These are phyloP conservation scores for Tylopilus vinaceipallidus DNA, from an alignment of 768 basidiomycete species.

Conservation along the genomic window DNA sequence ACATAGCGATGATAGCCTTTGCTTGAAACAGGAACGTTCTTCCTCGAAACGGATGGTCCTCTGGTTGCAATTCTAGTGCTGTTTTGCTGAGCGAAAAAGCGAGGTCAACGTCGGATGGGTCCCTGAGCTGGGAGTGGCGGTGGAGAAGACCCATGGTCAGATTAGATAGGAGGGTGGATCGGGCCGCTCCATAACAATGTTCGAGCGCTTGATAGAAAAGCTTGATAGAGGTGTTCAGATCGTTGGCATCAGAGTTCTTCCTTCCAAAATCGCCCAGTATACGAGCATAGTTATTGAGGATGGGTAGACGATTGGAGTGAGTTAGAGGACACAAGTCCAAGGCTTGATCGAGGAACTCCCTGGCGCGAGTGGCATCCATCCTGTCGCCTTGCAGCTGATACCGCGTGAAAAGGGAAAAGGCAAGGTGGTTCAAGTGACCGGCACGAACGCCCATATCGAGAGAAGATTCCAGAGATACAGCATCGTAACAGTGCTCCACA, in stretches of 20 bases:
- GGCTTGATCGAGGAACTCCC: conserved; percentile 11
- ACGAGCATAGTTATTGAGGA: conserved; percentile 17
- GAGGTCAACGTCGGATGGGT: conserved; percentile 20
- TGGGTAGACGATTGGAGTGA: not conserved
- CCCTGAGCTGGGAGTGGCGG: conserved; percentile 4
- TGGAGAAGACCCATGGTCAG: conserved; percentile 6
- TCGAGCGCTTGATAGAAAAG: conserved; percentile 21
- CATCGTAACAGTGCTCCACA: conserved; percentile 16
- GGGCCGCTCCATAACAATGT: conserved; percentile 7
- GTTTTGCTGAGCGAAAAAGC: conserved; percentile 17
- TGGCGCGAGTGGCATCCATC: conserved; percentile 21
- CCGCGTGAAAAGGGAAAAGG: conserved; percentile 17
- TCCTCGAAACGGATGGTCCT: conserved; percentile 14
- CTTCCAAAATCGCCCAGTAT: conserved; percentile 10
- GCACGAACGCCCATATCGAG: conserved; percentile 1
- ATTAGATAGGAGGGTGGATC: conserved; percentile 8
- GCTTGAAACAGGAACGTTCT: conserved; percentile 21
- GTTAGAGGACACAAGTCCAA: conserved; percentile 8
- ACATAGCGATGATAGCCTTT: conserved; percentile 12
- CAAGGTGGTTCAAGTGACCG: conserved; percentile 10
- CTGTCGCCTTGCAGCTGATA: conserved; percentile 18
- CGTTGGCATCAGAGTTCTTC: not conserved
- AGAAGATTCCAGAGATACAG: conserved; percentile 6
- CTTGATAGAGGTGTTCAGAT: conserved; percentile 18
- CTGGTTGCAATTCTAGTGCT: conserved; percentile 12